Percentiles rank a stretch among this genome's conserved stretches.
Evolutionary conservation across 768 basidiomycete species (phyloP).

Genomic region (Stropharia rugosoannulata): DNA sequence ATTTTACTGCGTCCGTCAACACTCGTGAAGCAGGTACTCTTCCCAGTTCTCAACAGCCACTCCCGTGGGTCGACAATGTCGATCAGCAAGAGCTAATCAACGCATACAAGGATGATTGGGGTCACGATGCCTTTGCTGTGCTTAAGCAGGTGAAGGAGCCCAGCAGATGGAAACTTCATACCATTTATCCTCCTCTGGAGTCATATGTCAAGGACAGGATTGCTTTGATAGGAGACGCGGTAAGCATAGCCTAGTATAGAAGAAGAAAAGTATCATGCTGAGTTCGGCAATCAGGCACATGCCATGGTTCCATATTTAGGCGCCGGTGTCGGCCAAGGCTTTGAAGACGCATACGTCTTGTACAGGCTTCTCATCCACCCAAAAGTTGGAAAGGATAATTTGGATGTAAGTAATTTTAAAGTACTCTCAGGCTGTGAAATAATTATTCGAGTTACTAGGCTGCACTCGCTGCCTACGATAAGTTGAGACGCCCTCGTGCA

Average conservation of each 20-base stretch:
- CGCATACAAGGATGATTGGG: conserved; percentile 41
- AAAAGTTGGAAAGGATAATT: conserved; percentile 33
- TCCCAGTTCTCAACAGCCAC: conserved; percentile 10
- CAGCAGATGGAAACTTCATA: conserved; percentile 54
- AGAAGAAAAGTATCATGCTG: background rate
- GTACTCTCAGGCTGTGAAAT: background rate
- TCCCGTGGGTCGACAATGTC: conserved; percentile 42
- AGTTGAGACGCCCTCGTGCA: conserved; percentile 43
- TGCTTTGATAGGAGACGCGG: conserved; percentile 55
- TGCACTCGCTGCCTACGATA: conserved; percentile 45
- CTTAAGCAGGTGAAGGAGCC: conserved; percentile 42
- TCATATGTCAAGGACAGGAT: conserved; percentile 43
- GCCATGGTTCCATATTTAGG: conserved; percentile 60
- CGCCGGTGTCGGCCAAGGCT: conserved; percentile 57
- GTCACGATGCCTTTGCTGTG: conserved; percentile 38
- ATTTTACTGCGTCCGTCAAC: conserved; percentile 11
- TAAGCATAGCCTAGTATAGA: conserved; percentile 22
- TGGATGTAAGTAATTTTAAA: conserved; percentile 33
- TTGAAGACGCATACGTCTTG: conserved; percentile 53
- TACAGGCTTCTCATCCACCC: conserved; percentile 45
- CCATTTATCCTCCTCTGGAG: conserved; percentile 43
- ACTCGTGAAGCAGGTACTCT: background rate
- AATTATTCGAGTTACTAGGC: conserved; percentile 27
- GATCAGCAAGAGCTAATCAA: conserved; percentile 42
- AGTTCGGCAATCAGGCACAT: conserved; percentile 40